Percentiles rank a stretch among this genome's conserved stretches.
Evolutionary conservation across 768 basidiomycete genomes (phyloP).

Genomic region (Lactifluus subvellereus): DNA sequence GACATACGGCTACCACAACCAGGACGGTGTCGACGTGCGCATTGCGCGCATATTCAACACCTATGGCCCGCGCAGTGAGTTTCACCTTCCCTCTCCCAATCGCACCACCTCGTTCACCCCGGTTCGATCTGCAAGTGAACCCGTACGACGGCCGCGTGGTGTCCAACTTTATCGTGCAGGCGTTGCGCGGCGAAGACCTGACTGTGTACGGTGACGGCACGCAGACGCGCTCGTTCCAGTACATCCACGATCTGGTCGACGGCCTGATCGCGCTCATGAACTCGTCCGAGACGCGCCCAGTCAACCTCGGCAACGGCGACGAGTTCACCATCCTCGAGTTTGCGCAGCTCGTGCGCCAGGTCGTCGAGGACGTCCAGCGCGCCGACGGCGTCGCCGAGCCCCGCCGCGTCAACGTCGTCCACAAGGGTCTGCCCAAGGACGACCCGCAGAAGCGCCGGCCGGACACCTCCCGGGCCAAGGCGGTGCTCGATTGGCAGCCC

Average conservation of each 20-base stretch:
- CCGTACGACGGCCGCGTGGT: slow-evolving; percentile 96
- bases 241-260: slow-evolving; percentile 95
- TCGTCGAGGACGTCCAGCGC: slow-evolving; percentile 88
- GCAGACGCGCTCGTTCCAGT: slow-evolving; percentile 96
- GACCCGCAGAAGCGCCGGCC: slow-evolving; percentile 94
- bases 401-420: slow-evolving; percentile 59
- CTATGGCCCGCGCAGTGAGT: slow-evolving; percentile 75
- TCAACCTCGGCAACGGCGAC: slow-evolving; percentile 94
- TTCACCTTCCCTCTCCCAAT: slow-evolving; percentile 14
- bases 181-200: slow-evolving; percentile 92
- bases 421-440: slow-evolving; percentile 80
- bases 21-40: slow-evolving; percentile 92
- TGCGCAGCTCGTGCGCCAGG: slow-evolving; percentile 84
- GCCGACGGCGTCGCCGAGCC: slow-evolving; percentile 59
- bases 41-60: slow-evolving; percentile 99
- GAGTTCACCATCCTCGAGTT: slow-evolving; percentile 96
- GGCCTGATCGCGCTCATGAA: slow-evolving; percentile 94
- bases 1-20: slow-evolving; percentile 92
- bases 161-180: slow-evolving; percentile 98
- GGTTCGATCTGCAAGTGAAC: slow-evolving; percentile 57
- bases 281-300: slow-evolving; percentile 85
- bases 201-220: slow-evolving; percentile 93
- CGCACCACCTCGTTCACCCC: background rate
- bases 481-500: slow-evolving; percentile 83
- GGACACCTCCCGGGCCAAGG: slow-evolving; percentile 87